Percentiles rank a stretch among this genome's conserved stretches.
Conservation (phyloP, 2,329 filamentous ascomycete species). For the Colletotrichum navitas region DNA sequence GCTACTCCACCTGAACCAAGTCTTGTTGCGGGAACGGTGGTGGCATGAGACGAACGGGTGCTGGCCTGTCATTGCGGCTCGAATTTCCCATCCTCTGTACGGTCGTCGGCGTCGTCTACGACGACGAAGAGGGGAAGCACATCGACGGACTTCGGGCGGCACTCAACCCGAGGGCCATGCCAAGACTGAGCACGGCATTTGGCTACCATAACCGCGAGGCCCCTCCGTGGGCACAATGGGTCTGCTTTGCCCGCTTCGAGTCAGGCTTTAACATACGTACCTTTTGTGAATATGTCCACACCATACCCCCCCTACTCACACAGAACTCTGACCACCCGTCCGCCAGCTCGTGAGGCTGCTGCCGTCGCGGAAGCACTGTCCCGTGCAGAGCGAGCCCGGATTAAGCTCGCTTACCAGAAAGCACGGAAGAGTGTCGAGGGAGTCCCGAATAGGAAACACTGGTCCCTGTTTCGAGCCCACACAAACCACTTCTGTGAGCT, state of each 20-base stretch:
- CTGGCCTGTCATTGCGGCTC: not conserved
- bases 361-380: slow-evolving; percentile 6
- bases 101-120: too few relatives aligned
- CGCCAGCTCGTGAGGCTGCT: not conserved
- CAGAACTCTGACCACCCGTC: slow-evolving; percentile 19
- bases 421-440: slow-evolving; percentile 31
- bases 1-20: slow-evolving; percentile 36
- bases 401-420: slow-evolving; percentile 26
- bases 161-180: slow-evolving; percentile 3
- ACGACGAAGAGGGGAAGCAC: not conserved
- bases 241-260: slow-evolving; percentile 6
- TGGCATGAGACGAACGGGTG: not conserved
- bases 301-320: slow-evolving; percentile 15
- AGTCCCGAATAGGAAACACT: slow-evolving; percentile 32
- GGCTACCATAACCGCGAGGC: slow-evolving; percentile 1
- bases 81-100: not conserved
- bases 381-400: slow-evolving; percentile 17
- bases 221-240: not conserved
- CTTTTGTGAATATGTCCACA: slow-evolving; percentile 16
- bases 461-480: slow-evolving; percentile 13
- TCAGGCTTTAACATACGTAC: slow-evolving; percentile 22
- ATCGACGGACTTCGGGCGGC: not conserved
- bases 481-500: slow-evolving; percentile 28
- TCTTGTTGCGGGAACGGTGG: not conserved
- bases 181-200: not conserved